phyloP scores from a whole-genome alignment of 768 basidiomycete species.

The Lactarius indigo region DNA sequence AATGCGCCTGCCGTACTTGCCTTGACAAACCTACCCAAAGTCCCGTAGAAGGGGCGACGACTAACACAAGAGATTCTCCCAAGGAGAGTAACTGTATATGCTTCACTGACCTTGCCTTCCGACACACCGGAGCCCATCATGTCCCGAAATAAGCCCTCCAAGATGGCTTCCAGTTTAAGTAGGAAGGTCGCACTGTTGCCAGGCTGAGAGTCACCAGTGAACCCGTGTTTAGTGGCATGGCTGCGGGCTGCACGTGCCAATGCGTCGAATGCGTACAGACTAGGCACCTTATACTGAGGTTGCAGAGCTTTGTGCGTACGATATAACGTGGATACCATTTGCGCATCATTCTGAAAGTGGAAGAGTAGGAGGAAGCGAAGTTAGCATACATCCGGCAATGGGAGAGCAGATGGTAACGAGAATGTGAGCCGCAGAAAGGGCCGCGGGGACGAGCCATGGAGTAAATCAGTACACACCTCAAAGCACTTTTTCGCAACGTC shows the following conservation, averaged over 20 bases:
- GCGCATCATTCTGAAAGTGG: conserved; percentile 67
- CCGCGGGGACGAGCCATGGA: not conserved
- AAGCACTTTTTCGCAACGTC: conserved; percentile 75
- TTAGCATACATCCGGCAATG: conserved; percentile 5
- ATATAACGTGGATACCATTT: conserved; percentile 84
- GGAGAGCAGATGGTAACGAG: not conserved
- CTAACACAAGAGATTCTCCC: conserved; percentile 22
- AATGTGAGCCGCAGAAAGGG: conserved; percentile 7
- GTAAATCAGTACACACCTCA: conserved; percentile 47
- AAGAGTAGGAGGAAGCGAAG: not conserved
- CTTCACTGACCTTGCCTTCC: conserved; percentile 82
- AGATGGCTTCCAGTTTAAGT: conserved; percentile 82
- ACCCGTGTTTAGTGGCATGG: conserved; percentile 60
- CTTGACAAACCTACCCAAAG: conserved; percentile 19
- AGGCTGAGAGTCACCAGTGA: conserved; percentile 53
- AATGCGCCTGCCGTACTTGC: conserved; percentile 12
- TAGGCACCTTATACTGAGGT: conserved; percentile 67
- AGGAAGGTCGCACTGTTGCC: conserved; percentile 83
- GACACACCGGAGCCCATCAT: conserved; percentile 60
- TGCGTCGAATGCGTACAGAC: conserved; percentile 93
- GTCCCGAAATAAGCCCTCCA: conserved; percentile 87
- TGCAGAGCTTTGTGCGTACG: conserved; percentile 82
- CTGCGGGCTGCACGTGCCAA: conserved; percentile 79
- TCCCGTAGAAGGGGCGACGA: conserved; percentile 9
- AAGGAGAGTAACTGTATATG: conserved; percentile 17